Evolutionary conservation across 257 asterid species (phyloP).

Genomic region (Osmanthus fragrans): DNA sequence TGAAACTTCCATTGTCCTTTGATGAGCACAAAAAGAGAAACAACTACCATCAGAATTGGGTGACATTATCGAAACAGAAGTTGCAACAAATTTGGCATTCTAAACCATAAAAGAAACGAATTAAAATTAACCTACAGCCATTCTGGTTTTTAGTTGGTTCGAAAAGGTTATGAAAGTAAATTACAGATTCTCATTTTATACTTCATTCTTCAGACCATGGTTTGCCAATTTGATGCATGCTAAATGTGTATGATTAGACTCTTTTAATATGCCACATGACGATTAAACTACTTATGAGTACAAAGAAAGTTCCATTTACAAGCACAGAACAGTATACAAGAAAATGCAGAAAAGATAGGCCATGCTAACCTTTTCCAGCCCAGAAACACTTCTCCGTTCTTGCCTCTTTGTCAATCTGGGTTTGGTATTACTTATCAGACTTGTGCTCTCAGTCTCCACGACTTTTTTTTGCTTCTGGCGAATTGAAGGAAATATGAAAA

Average conservation of each 20-base stretch:
- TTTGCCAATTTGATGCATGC: neutral
- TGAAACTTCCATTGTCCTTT: constrained; percentile 50
- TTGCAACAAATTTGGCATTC: neutral
- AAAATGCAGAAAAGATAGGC: constrained; percentile 11
- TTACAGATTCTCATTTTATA: neutral
- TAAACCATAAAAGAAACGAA: neutral
- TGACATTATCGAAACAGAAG: constrained; percentile 9
- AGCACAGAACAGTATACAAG: constrained; percentile 12
- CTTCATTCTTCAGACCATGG: constrained; percentile 13
- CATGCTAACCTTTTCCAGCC: constrained; percentile 68
- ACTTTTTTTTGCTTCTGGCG: constrained; percentile 60
- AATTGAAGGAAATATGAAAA: constrained; percentile 22
- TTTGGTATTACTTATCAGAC: constrained; percentile 42
- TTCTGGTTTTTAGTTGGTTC: neutral
- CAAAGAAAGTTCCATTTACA: neutral
- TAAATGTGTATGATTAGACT: neutral
- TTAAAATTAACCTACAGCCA: neutral
- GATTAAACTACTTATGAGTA: neutral
- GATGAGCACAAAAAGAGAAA: constrained; percentile 54
- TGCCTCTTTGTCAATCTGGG: constrained; percentile 57
- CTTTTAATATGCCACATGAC: neutral
- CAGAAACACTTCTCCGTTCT: constrained; percentile 45
- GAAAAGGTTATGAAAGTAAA: no score
- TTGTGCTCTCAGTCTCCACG: constrained; percentile 36
- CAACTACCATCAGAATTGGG: constrained; percentile 8